Evolutionary conservation across 78 protist genomes (phyloP).

Genomic region (Chrysochromulina parva): DNA sequence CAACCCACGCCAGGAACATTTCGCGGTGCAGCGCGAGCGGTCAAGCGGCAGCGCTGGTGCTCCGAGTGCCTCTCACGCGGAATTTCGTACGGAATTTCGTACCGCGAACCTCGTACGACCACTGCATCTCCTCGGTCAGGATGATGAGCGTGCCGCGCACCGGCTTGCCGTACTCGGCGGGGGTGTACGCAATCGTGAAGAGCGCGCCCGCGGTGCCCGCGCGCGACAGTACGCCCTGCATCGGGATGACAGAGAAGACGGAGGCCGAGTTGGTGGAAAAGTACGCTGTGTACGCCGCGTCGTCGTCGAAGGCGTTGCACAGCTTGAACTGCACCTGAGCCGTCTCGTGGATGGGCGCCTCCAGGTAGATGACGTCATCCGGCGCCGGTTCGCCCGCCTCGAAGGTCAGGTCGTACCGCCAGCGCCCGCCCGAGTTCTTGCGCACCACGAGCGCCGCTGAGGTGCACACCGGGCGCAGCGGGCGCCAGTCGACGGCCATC

Average conservation of each 20-base stretch:
- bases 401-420: slow-evolving; percentile 28
- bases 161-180: slow-evolving; percentile 11
- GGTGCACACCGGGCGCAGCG: background rate
- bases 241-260: slow-evolving; percentile 21
- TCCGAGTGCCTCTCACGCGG: no score
- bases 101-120: slow-evolving; percentile 39
- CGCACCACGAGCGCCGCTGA: background rate
- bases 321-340: slow-evolving; percentile 10
- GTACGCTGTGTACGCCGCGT: slow-evolving; percentile 29
- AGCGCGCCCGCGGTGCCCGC: background rate
- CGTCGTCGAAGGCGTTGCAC: background rate
- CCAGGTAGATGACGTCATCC: slow-evolving; percentile 38
- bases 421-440: slow-evolving; percentile 19
- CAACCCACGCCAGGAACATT: no score
- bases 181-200: slow-evolving; percentile 28
- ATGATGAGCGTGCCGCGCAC: slow-evolving; percentile 17
- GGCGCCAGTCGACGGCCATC: background rate
- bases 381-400: slow-evolving; percentile 10
- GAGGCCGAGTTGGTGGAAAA: slow-evolving; percentile 43
- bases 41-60: no score
- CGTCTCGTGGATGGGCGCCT: background rate
- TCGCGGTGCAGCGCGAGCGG: no score
- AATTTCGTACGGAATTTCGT: no score
- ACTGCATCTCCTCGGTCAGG: slow-evolving; percentile 39
- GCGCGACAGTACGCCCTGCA: slow-evolving; percentile 23